Evolutionary conservation across 805 yeast species (phyloP), one percentile per base, ranked within the genome.

Genomic region (Kodamaea hsintzibuensis): DNA sequence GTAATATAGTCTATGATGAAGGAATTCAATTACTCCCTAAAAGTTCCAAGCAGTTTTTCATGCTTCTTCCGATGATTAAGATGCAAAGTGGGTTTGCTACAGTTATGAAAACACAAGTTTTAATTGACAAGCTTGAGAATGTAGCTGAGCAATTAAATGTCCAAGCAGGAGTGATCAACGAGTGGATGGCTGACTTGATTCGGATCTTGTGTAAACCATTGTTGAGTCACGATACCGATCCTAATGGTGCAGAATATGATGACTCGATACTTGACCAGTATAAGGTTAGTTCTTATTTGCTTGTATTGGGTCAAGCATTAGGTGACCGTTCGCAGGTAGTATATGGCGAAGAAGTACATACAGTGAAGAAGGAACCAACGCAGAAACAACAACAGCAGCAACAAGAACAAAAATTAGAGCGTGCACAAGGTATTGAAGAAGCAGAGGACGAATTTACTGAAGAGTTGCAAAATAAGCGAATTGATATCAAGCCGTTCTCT

Each of bases 221-320:
- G 6, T 70, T 82, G 40, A 60, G 66, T 2, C 68, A 66, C 33
- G 86, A 83, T 49, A 69, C 70, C 33, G 72, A 70, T 38, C 83
- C 85, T 2, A 83, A 85, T 50, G 91, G 92, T 12, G 88, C 83
- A 49, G 98, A 91, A 62, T 95, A 92, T 67, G 85, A 82, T 10
- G 80, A 79, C 3, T 85, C 96, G 0, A 73, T 93, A 48, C 82
- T 83, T 42, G 85, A 82, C 47, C 98, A 93, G 67, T 96, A 88
- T 54, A 77, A 80, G 54, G 86, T 86, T 0, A 82, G 83, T 42
- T 77, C 82, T 0, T 78, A 82, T 53, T 71, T 89, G 54, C 83
- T 82, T 50, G 79, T 82, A 16, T 55, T 88, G 7, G 82, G 83
- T 52, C 68, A 73, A 47, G 62, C 77, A 2, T 37, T 51, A 19